Base-by-base conservation (phyloP, 176 grass and related monocot species). In the Aechmea fasciata region DNA sequence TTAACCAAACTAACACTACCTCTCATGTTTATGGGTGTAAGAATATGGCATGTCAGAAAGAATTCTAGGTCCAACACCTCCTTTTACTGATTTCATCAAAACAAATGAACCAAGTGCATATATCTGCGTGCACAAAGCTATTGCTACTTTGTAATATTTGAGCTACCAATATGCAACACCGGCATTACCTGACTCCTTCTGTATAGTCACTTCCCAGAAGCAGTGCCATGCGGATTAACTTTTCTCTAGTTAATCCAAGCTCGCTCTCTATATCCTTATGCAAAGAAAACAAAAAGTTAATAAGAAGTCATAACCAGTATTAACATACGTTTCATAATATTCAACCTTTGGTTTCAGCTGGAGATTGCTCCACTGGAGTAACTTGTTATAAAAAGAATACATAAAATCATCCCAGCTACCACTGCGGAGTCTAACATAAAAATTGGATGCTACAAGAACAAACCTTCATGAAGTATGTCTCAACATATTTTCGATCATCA, bases 401-500 rank as follows among this genome's bases (percentile, higher is more conserved):
- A 41, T 41, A 41, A 41, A 41, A 41, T 41, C 33, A 41, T 41
- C 5, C 1, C 55, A 61, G 55, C 55, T 20, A 18, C 15, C 10
- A 61, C 55, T 61, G 10, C 9, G 22, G 3, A 22, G 55, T 18
- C 20, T 61, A 61, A 61, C 55, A 15, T 19, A 61, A 61, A 22
- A 61, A 7, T 22, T 18, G 18, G 2, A 55, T 15, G 20, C 17
- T 18, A 18, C 20, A 61, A 18, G 55, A 18, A 75, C 50, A 82
- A 57, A 96, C 92, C 88, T 97, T 97, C 93, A 92, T 90, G 73
- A 92, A 87, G 51, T 97, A 97, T 66, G 89, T 97, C 80, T 97
- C 93, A 53, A 97, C 93, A 83, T 97, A 97, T 78, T 97, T 97
- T 67, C 86, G 83, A 72, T 97, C 93, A 77, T 97, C 89, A 83